Conservation (phyloP, 2,329 filamentous ascomycete genomes). For the Diaporthe aspalathi region DNA sequence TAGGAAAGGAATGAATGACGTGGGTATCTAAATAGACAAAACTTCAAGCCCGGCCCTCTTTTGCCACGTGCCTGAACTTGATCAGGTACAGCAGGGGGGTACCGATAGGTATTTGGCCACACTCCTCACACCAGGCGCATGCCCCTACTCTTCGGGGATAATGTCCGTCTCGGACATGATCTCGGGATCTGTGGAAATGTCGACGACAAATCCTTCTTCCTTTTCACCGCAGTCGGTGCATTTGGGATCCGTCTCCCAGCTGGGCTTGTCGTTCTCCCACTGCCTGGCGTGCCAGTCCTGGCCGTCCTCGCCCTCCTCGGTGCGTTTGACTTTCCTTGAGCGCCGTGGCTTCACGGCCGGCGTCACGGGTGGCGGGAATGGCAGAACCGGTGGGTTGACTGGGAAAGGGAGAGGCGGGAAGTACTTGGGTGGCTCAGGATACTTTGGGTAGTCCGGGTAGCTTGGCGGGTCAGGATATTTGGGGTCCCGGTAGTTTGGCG, state of each 20-base stretch:
- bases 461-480: neutral
- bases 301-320: neutral
- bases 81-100: neutral
- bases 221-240: conserved; percentile 24
- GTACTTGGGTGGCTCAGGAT: neutral
- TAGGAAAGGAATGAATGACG: conserved; percentile 24
- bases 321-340: neutral
- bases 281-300: conserved; percentile 27
- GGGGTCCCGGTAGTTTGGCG: neutral
- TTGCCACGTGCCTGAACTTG: neutral
- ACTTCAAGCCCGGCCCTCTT: neutral
- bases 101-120: neutral
- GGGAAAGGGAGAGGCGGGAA: too few relatives aligned
- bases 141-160: neutral
- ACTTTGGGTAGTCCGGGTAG: neutral
- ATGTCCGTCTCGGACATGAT: neutral
- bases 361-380: neutral
- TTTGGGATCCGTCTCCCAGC: conserved; percentile 33
- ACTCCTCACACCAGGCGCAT: neutral
- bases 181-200: neutral
- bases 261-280: conserved; percentile 37
- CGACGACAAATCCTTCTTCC: conserved; percentile 8
- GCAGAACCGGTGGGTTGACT: neutral
- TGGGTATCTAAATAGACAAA: conserved; percentile 20
- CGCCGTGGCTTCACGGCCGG: neutral